Evolutionary conservation across 2,329 filamentous ascomycete species (phyloP), one percentile per base, ranked within the genome.

Genomic region (Akanthomyces lecanii): DNA sequence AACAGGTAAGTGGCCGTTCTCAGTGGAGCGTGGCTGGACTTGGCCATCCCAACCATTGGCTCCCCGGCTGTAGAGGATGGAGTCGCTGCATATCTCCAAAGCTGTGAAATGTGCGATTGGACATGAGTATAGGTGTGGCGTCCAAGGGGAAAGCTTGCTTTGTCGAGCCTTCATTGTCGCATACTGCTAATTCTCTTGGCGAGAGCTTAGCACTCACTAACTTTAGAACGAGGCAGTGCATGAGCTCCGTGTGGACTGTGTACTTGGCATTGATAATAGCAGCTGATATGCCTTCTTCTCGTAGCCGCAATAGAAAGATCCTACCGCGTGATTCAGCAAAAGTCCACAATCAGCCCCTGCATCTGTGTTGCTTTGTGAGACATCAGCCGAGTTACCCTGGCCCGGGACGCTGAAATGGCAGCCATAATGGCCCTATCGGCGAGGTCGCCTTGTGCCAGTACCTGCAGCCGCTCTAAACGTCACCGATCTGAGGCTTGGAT

Each of bases 211-310:
- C 18, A 33, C 11, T 47, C 23, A 18, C 40, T 45, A 57, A 60
- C 11, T 40, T 60, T 23, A 38, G 36, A 58, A 48, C 8, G 36
- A 60, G 57, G 57, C 57, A 60, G 57, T 60, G 57, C 48, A 60
- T 36, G 23, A 23, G 38, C 36, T 18, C 7, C 6, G 25, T 45
- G 48, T 52, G 57, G 48, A 45, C n/a, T 52, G 23, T 21, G 18
- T 44, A 44, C 57, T 60, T 52, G 57, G 57, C 47, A 60, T 30
- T 60, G 48, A 52, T 52, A 33, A 33, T 59, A 14, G n/a, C 38
- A n/a, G 7, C n/a, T 18, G 11, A 16, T 47, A 16, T 23, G 47
- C 18, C 28, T 58, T 25, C 33, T 30, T 44, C 12, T 36, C 4
- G n/a, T 25, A 36, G 18, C 11, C 44, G 40, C 21, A 33, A 11